Conservation (phyloP, 805 yeast genomes). For the Cyberlindnera saturnus region DNA sequence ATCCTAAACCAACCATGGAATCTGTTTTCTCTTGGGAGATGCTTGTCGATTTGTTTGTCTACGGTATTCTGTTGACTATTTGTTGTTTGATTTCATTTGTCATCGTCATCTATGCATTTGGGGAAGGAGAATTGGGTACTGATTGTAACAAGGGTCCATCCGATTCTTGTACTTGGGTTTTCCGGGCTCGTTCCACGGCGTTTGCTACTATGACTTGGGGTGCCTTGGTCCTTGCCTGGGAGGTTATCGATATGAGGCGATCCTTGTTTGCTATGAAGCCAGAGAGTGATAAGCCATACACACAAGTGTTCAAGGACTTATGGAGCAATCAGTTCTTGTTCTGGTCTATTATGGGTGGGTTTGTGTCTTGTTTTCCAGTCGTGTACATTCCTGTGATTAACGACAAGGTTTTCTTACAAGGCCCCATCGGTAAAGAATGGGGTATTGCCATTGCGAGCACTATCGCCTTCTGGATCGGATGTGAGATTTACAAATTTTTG, state of each 20-base stretch:
- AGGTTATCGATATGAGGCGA: conserved; percentile 64
- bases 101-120: conserved; percentile 59
- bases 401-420: conserved; percentile 65
- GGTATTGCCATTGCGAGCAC: conserved; percentile 62
- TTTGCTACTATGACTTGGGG: conserved; percentile 86
- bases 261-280: conserved; percentile 71
- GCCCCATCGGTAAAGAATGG: conserved; percentile 74
- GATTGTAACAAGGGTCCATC: conserved; percentile 51
- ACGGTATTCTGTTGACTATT: conserved; percentile 70
- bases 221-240: conserved; percentile 78
- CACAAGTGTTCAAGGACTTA: conserved; percentile 55
- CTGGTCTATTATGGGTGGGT: conserved; percentile 74
- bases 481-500: conserved; percentile 61
- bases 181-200: conserved; percentile 68
- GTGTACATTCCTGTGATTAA: conserved; percentile 88
- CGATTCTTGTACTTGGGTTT: conserved; percentile 53
- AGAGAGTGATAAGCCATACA: conserved; percentile 47
- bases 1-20: conserved; percentile 53
- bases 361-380: conserved; percentile 70
- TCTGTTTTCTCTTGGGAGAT: conserved; percentile 63
- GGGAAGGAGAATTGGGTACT: conserved; percentile 57
- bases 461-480: conserved; percentile 48
- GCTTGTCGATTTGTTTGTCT: conserved; percentile 59
- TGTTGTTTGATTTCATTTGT: conserved; percentile 64
- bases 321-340: conserved; percentile 73